These are phyloP conservation scores for Leccinum subrobustum DNA, from an alignment of 1,284 basidiomycete species.

Conservation along the genomic window DNA sequence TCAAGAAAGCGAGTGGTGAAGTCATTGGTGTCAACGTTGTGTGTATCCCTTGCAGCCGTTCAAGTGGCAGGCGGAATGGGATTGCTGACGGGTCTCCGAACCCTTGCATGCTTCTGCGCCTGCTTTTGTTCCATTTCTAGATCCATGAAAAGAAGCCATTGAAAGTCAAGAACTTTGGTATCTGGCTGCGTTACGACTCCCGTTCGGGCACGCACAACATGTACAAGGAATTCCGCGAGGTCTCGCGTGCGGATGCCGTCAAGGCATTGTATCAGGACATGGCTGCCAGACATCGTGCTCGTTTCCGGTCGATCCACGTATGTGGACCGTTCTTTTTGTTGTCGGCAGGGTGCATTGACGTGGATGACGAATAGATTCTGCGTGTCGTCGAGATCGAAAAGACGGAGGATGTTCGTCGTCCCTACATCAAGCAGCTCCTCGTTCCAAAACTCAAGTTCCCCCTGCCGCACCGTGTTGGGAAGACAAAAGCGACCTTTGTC, in stretches of 20 bases:
- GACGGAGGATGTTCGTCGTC: constrained; percentile 87
- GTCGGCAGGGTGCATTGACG: constrained; percentile 2
- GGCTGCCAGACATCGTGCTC: constrained; percentile 98
- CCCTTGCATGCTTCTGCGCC: constrained; percentile 4
- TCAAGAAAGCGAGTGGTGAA: constrained; percentile 99
- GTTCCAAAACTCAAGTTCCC: constrained; percentile 95
- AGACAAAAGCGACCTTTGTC: constrained; percentile 71
- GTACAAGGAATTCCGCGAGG: constrained; percentile 98
- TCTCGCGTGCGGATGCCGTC: constrained; percentile 93
- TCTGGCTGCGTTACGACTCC: constrained; percentile 99
- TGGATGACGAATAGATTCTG: constrained; percentile 62
- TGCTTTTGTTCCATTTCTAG: constrained; percentile 45
- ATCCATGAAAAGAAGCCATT: constrained; percentile 96
- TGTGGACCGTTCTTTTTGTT: constrained; percentile 22
- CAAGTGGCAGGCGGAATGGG: constrained; percentile 83
- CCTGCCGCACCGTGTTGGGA: constrained; percentile 87
- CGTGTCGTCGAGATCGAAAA: constrained; percentile 95
- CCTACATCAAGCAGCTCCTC: constrained; percentile 97
- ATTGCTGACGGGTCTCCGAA: constrained; percentile 46
- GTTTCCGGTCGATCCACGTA: constrained; percentile 98
- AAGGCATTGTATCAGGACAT: constrained; percentile 99
- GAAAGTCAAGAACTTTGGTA: constrained; percentile 99
- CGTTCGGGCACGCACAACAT: constrained; percentile 98
- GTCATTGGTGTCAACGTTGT: constrained; percentile 98
- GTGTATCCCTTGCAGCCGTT: constrained; percentile 81